These are phyloP conservation scores for Ophiorrhiza pumila DNA, from an alignment of 257 asterid species.

Conservation along the genomic window DNA sequence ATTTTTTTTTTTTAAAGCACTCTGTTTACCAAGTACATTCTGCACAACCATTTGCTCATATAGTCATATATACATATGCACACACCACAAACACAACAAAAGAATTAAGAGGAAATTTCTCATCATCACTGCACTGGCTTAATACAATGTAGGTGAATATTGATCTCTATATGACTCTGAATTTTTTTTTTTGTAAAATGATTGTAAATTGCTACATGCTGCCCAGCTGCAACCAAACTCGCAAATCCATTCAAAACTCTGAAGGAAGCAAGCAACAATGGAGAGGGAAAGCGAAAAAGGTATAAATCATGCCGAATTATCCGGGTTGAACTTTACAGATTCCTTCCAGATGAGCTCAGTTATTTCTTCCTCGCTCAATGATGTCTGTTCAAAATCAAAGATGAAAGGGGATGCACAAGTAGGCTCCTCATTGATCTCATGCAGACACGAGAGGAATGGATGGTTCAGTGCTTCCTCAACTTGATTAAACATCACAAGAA, in stretches of 20 bases:
- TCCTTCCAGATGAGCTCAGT: conserved; percentile 85
- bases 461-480: conserved; percentile 87
- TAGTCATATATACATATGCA: neutral
- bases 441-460: conserved; percentile 73
- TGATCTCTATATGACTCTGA: neutral
- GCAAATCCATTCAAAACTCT: conserved; percentile 13
- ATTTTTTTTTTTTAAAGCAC: neutral
- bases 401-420: conserved; percentile 65
- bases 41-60: neutral
- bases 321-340: conserved; percentile 66
- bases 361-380: conserved; percentile 76
- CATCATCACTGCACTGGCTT: neutral
- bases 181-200: neutral
- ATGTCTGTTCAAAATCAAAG: conserved; percentile 77
- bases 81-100: neutral
- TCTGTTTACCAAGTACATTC: neutral
- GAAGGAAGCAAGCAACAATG: conserved; percentile 13
- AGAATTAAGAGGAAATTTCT: neutral
- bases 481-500: conserved; percentile 18
- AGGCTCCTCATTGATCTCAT: conserved; percentile 90
- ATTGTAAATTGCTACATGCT: neutral
- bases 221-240: neutral
- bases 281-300: neutral
- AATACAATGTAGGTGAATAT: neutral
- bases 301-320: conserved; percentile 23